Evolutionary conservation across 371 early-diverging fungal genomes (phyloP).

Genomic region (Actinomortierella ambigua): DNA sequence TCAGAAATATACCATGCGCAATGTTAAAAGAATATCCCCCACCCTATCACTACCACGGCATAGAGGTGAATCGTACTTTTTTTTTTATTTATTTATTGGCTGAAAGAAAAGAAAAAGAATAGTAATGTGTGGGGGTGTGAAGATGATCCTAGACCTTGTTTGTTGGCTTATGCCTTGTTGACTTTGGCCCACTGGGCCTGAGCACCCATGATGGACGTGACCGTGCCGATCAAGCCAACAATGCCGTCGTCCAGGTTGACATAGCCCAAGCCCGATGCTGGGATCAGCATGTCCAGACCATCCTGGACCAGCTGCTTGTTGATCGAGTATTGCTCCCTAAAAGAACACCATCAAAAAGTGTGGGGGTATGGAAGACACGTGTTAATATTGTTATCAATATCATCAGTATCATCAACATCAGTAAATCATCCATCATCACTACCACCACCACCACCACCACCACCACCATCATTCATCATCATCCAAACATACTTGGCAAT

Average conservation of each 20-base stretch:
- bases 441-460: too few species aligned
- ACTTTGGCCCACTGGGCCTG: slow-evolving; percentile 49
- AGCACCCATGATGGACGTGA: slow-evolving; percentile 47
- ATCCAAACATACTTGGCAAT: slow-evolving; percentile 51
- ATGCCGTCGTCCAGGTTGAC: slow-evolving; percentile 64
- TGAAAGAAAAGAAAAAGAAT: too few species aligned
- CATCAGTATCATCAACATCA: neutral
- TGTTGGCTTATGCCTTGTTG: slow-evolving; percentile 33
- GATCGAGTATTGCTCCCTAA: slow-evolving; percentile 56
- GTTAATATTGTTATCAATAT: neutral
- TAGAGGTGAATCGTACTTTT: too few species aligned
- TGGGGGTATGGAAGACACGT: neutral
- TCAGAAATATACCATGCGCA: too few species aligned
- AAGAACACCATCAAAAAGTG: slow-evolving; percentile 4
- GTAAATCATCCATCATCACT: too few species aligned
- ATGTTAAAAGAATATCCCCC: too few species aligned
- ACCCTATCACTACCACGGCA: too few species aligned
- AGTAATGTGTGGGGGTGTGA: too few species aligned
- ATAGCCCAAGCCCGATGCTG: slow-evolving; percentile 61
- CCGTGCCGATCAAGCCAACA: slow-evolving; percentile 67
- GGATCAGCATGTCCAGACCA: slow-evolving; percentile 66
- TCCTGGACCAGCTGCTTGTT: slow-evolving; percentile 65
- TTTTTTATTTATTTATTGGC: too few species aligned
- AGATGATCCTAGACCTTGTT: too few species aligned
- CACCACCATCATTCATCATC: neutral